Conservation (phyloP, 495 filamentous ascomycete genomes). For the Durotheca rogersii region DNA sequence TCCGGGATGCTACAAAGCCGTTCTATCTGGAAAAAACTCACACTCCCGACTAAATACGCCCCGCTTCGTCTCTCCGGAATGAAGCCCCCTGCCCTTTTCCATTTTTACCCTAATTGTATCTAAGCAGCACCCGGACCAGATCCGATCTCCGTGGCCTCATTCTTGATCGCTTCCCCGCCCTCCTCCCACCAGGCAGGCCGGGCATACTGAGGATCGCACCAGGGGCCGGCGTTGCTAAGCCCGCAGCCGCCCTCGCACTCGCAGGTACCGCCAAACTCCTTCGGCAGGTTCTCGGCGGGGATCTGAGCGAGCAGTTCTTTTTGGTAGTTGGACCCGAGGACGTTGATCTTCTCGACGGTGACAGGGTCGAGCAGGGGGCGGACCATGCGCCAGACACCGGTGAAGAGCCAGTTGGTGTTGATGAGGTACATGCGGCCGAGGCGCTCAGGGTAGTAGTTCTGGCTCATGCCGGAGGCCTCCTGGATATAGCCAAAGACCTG, state of each 20-base stretch:
- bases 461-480: constrained; percentile 66
- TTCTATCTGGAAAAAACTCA: constrained; percentile 14
- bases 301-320: constrained; percentile 81
- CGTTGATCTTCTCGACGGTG: constrained; percentile 92
- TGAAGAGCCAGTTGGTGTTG: constrained; percentile 96
- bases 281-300: constrained; percentile 86
- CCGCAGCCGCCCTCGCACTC: constrained; percentile 80
- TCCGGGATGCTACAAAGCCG: constrained; percentile 8
- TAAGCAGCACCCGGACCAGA: constrained; percentile 22
- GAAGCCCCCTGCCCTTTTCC: no score
- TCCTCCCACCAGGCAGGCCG: constrained; percentile 69
- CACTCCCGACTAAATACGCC: constrained; percentile 7
- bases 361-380: constrained; percentile 94
- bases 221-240: constrained; percentile 88
- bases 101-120: constrained; percentile 13
- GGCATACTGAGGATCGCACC: constrained; percentile 78
- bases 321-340: constrained; percentile 79
- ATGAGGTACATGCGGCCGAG: constrained; percentile 87
- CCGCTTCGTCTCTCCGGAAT: constrained; percentile 24
- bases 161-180: constrained; percentile 28
- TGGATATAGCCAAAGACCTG: constrained; percentile 75
- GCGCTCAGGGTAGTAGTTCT: constrained; percentile 98
- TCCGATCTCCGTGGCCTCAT: constrained; percentile 27
- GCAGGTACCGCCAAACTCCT: constrained; percentile 81
- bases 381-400: constrained; percentile 75